Percentiles rank a stretch among this genome's conserved stretches.
These are phyloP conservation scores for Lycium barbarum DNA, from an alignment of 257 asterid genomes.

Conservation along the genomic window DNA sequence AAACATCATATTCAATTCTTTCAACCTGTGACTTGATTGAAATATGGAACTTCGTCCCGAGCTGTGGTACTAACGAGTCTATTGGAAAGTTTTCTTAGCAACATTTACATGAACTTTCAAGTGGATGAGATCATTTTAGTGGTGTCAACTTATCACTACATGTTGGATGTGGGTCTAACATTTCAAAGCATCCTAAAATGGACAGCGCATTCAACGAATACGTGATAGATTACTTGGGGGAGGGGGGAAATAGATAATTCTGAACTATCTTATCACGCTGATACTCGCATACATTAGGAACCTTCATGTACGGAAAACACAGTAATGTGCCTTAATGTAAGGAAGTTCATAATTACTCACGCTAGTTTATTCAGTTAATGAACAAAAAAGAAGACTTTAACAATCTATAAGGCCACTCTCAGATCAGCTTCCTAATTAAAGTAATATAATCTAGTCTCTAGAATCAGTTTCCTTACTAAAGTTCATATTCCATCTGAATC, in stretches of 20 bases:
- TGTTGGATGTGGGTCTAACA: constrained; percentile 13
- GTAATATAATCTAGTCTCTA: not conserved
- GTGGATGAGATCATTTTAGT: not conserved
- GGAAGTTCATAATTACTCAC: constrained; percentile 4
- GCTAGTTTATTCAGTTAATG: constrained; percentile 2
- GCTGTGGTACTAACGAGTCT: not conserved
- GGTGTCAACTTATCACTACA: not conserved
- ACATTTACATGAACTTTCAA: not conserved
- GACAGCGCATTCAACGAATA: not conserved
- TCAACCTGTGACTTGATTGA: constrained; percentile 20
- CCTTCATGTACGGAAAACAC: not conserved
- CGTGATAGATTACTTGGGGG: not conserved
- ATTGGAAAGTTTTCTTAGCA: not conserved
- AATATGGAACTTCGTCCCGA: not conserved
- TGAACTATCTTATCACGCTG: not conserved
- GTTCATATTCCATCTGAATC: constrained; percentile 8
- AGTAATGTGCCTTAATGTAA: not conserved
- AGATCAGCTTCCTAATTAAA: constrained; percentile 24
- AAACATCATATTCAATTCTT: not conserved
- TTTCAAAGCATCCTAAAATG: constrained; percentile 14
- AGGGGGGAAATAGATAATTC: not conserved
- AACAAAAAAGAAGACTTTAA: not conserved
- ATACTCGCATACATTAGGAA: not conserved
- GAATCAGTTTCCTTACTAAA: not conserved
- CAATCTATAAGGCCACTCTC: constrained; percentile 1